These are phyloP conservation scores for Arthrobotrys musiformis DNA, from an alignment of 2,329 filamentous ascomycete genomes.

Conservation along the genomic window DNA sequence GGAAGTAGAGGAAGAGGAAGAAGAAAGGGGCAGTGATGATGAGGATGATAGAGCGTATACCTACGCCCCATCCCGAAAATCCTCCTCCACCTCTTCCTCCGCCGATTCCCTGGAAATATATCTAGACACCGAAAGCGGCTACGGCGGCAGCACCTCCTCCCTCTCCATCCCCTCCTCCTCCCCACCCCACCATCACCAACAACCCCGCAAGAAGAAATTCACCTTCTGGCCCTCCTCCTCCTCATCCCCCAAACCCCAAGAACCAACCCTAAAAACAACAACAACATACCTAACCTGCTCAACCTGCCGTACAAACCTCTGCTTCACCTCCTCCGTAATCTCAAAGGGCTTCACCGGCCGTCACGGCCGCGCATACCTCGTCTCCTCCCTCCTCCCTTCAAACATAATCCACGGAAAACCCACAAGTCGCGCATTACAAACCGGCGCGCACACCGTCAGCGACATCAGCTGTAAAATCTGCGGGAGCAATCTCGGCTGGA, in stretches of 20 bases:
- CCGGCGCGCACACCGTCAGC: constrained; percentile 73
- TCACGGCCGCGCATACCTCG: constrained; percentile 73
- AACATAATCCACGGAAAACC: constrained; percentile 70
- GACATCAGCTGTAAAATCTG: constrained; percentile 72
- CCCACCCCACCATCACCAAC: not conserved
- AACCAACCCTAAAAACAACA: constrained; percentile 22
- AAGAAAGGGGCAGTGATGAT: not conserved
- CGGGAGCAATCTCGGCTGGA: constrained; percentile 72
- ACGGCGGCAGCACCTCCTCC: constrained; percentile 38
- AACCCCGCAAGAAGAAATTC: constrained; percentile 17
- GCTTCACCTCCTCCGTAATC: constrained; percentile 71
- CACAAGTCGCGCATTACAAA: constrained; percentile 71
- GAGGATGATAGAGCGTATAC: constrained; percentile 30
- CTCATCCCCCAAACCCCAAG: not conserved
- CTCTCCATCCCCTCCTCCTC: constrained; percentile 9
- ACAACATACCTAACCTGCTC: constrained; percentile 67
- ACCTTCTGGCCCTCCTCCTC: constrained; percentile 17
- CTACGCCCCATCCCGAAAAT: constrained; percentile 12
- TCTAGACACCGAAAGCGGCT: constrained; percentile 48
- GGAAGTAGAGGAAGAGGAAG: constrained; percentile 1
- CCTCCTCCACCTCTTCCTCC: constrained; percentile 23
- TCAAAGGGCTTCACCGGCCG: constrained; percentile 74
- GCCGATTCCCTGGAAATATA: constrained; percentile 40
- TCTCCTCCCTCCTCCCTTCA: constrained; percentile 63
- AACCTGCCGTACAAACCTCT: constrained; percentile 71